phyloP scores from a whole-genome alignment of 495 filamentous ascomycete species.

The Neurospora sp. region DNA sequence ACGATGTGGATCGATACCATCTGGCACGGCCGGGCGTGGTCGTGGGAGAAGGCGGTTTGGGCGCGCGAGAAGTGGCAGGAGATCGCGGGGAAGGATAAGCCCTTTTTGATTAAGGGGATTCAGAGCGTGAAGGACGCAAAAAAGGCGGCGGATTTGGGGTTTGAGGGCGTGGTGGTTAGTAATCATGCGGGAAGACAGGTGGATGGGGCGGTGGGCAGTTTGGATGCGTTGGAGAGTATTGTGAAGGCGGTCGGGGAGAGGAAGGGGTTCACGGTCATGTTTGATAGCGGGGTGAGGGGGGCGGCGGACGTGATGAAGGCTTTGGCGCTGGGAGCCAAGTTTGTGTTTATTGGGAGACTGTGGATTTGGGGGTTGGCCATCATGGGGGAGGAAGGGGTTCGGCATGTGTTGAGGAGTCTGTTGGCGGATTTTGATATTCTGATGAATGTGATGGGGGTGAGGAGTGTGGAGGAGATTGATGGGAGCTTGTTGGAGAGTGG shows the following conservation, averaged over 20 bases:
- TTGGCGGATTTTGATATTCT: conserved; percentile 52
- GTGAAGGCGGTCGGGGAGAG: conserved; percentile 36
- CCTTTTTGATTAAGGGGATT: conserved; percentile 41
- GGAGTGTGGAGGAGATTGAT: conserved; percentile 42
- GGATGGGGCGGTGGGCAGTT: conserved; percentile 34
- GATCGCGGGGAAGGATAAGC: conserved; percentile 29
- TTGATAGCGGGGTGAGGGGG: conserved; percentile 39
- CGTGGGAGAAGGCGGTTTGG: conserved; percentile 49
- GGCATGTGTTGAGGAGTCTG: conserved; percentile 45
- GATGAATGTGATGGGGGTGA: conserved; percentile 48
- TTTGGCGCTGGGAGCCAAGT: conserved; percentile 43
- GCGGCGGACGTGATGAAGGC: conserved; percentile 42
- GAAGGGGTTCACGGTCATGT: conserved; percentile 31
- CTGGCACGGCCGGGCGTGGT: conserved; percentile 40
- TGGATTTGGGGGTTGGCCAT: conserved; percentile 41
- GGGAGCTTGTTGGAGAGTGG: conserved; percentile 36
- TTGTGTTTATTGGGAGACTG: conserved; percentile 40
- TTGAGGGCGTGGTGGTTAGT: conserved; percentile 29
- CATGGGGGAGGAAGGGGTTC: conserved; percentile 47
- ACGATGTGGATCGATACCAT: conserved; percentile 39
- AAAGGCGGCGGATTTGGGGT: conserved; percentile 20
- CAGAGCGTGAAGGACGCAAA: conserved; percentile 25
- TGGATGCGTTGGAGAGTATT: conserved; percentile 37
- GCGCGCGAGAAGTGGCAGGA: conserved; percentile 43
- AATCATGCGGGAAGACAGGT: conserved; percentile 36